These are phyloP conservation scores for Prunus armeniaca DNA, from an alignment of 306 rosid genomes.

Conservation along the genomic window DNA sequence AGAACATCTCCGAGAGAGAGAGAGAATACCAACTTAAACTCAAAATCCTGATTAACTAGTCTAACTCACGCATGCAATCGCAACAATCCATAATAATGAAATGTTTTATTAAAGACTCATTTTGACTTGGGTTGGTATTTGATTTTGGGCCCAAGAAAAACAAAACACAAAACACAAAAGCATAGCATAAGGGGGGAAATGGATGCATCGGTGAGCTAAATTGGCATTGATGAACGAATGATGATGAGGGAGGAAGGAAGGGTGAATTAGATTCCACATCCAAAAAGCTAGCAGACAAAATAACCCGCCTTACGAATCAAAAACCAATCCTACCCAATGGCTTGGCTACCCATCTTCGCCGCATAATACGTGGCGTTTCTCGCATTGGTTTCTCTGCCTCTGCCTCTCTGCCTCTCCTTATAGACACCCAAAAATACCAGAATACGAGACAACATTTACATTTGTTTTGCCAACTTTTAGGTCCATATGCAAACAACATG, in stretches of 20 bases:
- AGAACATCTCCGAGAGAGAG: no score
- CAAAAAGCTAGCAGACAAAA: conserved; percentile 70
- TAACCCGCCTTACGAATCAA: conserved; percentile 29
- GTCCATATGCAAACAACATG: conserved; percentile 22
- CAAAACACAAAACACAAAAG: not conserved
- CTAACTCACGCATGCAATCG: no score
- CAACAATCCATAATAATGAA: no score
- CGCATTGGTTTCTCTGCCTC: conserved; percentile 50
- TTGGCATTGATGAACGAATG: conserved; percentile 21
- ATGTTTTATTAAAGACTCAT: no score
- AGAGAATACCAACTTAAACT: no score
- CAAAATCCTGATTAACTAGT: no score
- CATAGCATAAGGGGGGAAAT: not conserved
- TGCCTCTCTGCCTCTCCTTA: conserved; percentile 13
- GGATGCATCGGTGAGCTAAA: conserved; percentile 46
- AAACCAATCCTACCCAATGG: conserved; percentile 34
- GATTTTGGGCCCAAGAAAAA: not conserved
- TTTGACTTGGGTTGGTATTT: not conserved
- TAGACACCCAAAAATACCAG: conserved; percentile 35
- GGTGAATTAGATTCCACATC: conserved; percentile 62
- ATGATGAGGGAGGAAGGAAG: not conserved
- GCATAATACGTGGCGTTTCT: conserved; percentile 73
- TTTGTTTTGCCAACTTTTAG: conserved; percentile 18
- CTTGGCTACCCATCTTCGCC: conserved; percentile 46
- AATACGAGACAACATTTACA: conserved; percentile 28